Conservation (phyloP, 1,139 yeast species). For the Yamadazyma atlantica region DNA sequence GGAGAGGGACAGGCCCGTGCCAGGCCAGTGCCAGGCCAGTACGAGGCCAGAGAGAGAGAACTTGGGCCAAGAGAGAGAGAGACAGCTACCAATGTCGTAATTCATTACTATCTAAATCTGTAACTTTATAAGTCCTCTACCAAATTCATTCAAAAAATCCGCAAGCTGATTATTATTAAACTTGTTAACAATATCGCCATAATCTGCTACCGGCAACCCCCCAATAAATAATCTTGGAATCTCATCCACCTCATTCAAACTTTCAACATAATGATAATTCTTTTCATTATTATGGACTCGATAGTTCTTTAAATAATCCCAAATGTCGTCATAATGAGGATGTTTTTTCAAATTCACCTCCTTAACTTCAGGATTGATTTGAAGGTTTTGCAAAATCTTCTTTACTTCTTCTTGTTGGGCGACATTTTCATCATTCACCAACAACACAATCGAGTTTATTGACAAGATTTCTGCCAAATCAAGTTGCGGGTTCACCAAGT, state of each 20-base stretch:
- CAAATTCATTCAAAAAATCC: conserved; percentile 22
- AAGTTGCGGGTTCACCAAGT: conserved; percentile 13
- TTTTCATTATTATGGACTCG: conserved; percentile 7
- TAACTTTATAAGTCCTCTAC: conserved; percentile 25
- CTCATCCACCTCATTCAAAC: conserved; percentile 13
- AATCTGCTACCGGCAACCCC: conserved; percentile 31
- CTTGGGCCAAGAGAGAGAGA: no score
- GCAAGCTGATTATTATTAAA: conserved; percentile 20
- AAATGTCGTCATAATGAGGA: conserved; percentile 27
- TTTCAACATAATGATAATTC: background rate
- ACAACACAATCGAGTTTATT: conserved; percentile 26
- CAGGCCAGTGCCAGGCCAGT: no score
- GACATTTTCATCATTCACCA: conserved; percentile 19
- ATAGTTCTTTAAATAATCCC: conserved; percentile 25
- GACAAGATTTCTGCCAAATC: conserved; percentile 33
- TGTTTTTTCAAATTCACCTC: conserved; percentile 30
- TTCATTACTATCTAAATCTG: conserved; percentile 3
- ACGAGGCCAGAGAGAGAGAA: no score
- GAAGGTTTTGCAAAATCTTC: conserved; percentile 21
- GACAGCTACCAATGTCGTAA: no score
- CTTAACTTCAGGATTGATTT: conserved; percentile 34
- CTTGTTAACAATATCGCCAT: conserved; percentile 23
- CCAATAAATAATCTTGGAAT: conserved; percentile 35
- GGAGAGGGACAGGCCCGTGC: no score
- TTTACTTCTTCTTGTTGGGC: conserved; percentile 21